Base-by-base conservation (phyloP, 495 filamentous ascomycete genomes). In the Tuber calosporum region DNA sequence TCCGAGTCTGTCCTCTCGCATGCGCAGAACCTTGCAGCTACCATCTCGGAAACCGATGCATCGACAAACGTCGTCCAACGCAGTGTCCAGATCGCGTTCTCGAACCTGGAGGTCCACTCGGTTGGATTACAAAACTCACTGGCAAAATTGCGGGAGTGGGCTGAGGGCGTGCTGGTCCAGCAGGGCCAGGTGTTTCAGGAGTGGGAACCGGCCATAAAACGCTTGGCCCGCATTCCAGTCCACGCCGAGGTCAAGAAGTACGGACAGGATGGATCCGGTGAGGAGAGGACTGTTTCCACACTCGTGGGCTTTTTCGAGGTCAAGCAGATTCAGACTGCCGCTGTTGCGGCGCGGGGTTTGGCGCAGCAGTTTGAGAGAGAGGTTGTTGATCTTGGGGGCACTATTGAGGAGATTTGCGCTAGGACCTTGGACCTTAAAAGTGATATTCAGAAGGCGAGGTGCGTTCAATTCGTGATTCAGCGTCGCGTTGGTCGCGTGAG, bases 71-170 rank as follows among this genome's bases (percentile, higher is more conserved):
- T 88, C 66, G 88, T 92, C 58, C 85, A 88, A 74, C 85, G 88
- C 58, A 86, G 87, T 42, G 85, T 88, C 19, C 84, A 85, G 41
- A 89, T 92, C 34, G 90, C 90, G 36, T 85, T 91, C n/a, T 86
- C 87, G 69, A 93, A 91, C 75, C 85, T 91, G 58, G 87, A 91
- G 72, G 86, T 87, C 6, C 91, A 93, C 80, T 84, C 91, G 53
- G 86, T 84, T 1, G 87, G 81, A 58, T 76, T 91, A 39, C 87
- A 90, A 73, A 84, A 87, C 74, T 89, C 87, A 68, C 87, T 88
- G 67, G 82, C 84, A 67, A 87, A 90, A 66, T 86, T 88, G 6
- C 86, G 87, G 73, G 77, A 83, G 34, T 90, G 89, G 88, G 89
- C 87, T 26, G 85, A 88, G 39, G 86, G 87, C 48, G 79, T 90